Evolutionary conservation across 2,329 filamentous ascomycete species (phyloP), one percentile per base, ranked within the genome.

Genomic region (Corinectria fuckeliana): DNA sequence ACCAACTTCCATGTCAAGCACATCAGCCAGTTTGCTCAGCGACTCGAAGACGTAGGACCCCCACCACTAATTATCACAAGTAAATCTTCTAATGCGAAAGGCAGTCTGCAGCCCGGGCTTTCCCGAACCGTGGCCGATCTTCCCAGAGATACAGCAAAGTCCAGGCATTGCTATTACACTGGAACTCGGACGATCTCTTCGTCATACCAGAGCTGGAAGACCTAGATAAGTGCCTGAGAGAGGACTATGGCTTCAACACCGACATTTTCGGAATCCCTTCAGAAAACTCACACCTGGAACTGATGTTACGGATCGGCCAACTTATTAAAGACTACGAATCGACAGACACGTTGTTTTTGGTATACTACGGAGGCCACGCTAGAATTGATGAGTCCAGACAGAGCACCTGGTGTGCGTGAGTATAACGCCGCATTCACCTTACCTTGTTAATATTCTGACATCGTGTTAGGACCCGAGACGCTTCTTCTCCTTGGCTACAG

Each of bases 321-420:
- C 76, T 87, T 69, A 83, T 87, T 68, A 85, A 86, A 66, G 79
- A 83, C 45, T 77, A 85, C 52, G 85, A 86, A 62, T 80, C 80
- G 3, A 77, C 78, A 41, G 82, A 86, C 45, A 86, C 84, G 0
- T 73, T 87, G 1, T 85, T 87, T 62, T 69, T 87, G 8, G 73
- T 87, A 14, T 87, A 87, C 69, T 87, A 87, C 55, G 85, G 83
- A 10, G 85, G 85, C 1, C 85, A 87, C 69, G 84, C 84, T 3
- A 80, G 81, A 61, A 87, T 87, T 58, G 84, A 87, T 58, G 82
- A 85, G 60, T 84, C 83, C 20, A 77, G 84, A 49, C 84, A 86
- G 67, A 86, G 84, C 70, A 85, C 83, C 7, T 86, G 84, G 84
- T 86, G 83, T 69, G 84, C 84, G 77, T 83, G 75, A 76, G 81